Conservation (phyloP, 2,329 filamentous ascomycete genomes). For the Blastomyces silverae region DNA sequence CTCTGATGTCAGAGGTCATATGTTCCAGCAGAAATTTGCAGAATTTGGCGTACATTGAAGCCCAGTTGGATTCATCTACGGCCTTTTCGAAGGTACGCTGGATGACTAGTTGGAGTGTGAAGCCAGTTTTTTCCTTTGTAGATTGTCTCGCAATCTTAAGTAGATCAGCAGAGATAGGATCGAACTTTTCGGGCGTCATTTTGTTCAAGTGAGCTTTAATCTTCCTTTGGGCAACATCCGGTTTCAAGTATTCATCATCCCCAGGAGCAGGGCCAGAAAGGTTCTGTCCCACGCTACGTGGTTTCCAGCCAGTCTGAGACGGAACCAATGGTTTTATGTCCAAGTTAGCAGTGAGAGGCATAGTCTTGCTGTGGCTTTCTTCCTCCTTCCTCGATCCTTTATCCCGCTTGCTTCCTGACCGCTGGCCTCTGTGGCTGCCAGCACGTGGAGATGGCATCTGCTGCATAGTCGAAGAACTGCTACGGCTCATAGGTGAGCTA, state of each 20-base stretch:
- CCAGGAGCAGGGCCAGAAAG: slow-evolving; percentile 45
- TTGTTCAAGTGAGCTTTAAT: slow-evolving; percentile 98
- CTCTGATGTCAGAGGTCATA: slow-evolving; percentile 91
- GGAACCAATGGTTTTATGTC: slow-evolving; percentile 73
- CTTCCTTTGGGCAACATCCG: slow-evolving; percentile 94
- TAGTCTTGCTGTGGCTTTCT: slow-evolving; percentile 68
- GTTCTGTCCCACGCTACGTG: slow-evolving; percentile 57
- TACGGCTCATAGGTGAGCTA: slow-evolving; percentile 58
- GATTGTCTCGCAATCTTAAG: slow-evolving; percentile 88
- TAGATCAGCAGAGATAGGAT: slow-evolving; percentile 89
- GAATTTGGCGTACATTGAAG: slow-evolving; percentile 98
- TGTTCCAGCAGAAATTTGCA: slow-evolving; percentile 93
- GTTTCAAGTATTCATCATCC: slow-evolving; percentile 62
- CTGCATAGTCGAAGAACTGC: slow-evolving; percentile 49
- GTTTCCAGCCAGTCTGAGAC: slow-evolving; percentile 81
- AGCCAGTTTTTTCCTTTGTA: slow-evolving; percentile 84
- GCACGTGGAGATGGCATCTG: slow-evolving; percentile 65
- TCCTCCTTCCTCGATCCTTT: slow-evolving; percentile 52
- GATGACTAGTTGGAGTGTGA: slow-evolving; percentile 93
- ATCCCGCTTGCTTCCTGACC: slow-evolving; percentile 47
- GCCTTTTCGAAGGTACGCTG: slow-evolving; percentile 99
- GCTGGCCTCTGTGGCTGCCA: slow-evolving; percentile 54
- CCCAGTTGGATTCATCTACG: slow-evolving; percentile 97
- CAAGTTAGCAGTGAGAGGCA: slow-evolving; percentile 81
- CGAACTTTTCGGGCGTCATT: slow-evolving; percentile 99